These are phyloP conservation scores for Helianthus tuberosus DNA, from an alignment of 129 eudicot species.

Conservation along the genomic window DNA sequence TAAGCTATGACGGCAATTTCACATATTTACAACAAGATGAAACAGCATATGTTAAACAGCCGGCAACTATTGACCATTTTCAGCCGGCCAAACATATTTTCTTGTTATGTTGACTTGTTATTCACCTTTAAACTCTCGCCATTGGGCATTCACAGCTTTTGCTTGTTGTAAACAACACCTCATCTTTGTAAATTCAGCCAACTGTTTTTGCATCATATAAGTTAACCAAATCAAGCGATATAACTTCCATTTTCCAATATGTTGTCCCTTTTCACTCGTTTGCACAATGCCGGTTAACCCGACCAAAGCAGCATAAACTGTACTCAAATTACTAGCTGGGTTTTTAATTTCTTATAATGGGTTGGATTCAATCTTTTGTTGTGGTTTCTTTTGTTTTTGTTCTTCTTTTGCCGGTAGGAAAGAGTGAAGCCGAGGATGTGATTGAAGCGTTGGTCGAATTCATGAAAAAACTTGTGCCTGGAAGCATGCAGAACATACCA, in stretches of 20 bases:
- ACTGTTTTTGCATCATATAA: conserved; percentile 34
- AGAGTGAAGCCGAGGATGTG: conserved; percentile 40
- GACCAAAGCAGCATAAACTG: conserved; percentile 14
- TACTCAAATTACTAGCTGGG: background rate
- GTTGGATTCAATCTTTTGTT: conserved; percentile 24
- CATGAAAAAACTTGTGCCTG: conserved; percentile 55
- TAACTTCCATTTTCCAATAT: background rate
- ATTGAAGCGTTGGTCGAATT: conserved; percentile 48
- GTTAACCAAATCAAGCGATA: background rate
- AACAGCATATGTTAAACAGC: conserved; percentile 11
- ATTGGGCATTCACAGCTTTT: conserved; percentile 36
- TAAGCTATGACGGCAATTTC: conserved; percentile 2
- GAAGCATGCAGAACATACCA: conserved; percentile 1
- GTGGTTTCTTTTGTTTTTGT: conserved; percentile 26
- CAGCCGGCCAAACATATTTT: conserved; percentile 22
- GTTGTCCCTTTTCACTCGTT: background rate
- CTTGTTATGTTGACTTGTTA: conserved; percentile 7
- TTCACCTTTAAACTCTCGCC: conserved; percentile 19
- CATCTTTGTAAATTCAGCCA: conserved; percentile 59
- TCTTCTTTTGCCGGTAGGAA: conserved; percentile 37
- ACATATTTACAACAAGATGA: background rate
- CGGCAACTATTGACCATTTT: conserved; percentile 20
- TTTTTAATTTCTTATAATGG: conserved; percentile 30
- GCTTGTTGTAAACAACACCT: conserved; percentile 22
- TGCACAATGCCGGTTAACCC: conserved; percentile 20